Evolutionary conservation across 2,329 filamentous ascomycete genomes (phyloP), one percentile per base, ranked within the genome.

Genomic region (Hymenoscyphus scutula): DNA sequence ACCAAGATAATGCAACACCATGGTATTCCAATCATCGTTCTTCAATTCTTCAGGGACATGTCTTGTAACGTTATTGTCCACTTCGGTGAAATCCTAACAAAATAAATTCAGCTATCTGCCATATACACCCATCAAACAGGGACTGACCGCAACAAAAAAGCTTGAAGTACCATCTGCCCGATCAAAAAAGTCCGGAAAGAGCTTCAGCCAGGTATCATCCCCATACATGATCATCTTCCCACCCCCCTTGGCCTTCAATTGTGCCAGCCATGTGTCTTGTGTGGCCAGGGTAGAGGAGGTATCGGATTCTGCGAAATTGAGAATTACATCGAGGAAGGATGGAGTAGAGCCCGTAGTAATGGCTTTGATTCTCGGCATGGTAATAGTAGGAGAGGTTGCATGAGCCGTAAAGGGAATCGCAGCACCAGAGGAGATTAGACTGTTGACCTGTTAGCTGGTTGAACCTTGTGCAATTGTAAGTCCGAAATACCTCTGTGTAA

Each of bases 301-400:
- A 74, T 99, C 95, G 19, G 88, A 92, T 77, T 99, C 95, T 67
- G 96, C 91, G 74, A 99, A 91, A 74, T 98, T 99, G 63, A 99
- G 83, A 65, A 99, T 96, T 17, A 97, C 89, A 75, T 99, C 95
- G 64, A 98, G 85, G 76, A 99, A 99, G 1, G 94, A 98, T 2
- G 95, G 95, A n/a, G 97, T 95, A 1, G 94, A 97, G 65, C 95
- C 95, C 1, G 95, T 98, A 0, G 95, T 99, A 67, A 99, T 92
- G 56, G 95, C 92, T 78, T 99, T 99, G 71, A 99, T 88, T 65
- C 94, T 88, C 51, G 95, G 95, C 95, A 99, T 98, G 19, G 95
- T 99, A 65, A 99, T 94, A 7, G 95, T 99, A 1, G 95, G 95
- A 58, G 96, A 92, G n/a, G 91, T 90, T 19, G 95, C 95, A 82